Evolutionary conservation across 768 basidiomycete genomes (phyloP).

Genomic region (Russula lepida): DNA sequence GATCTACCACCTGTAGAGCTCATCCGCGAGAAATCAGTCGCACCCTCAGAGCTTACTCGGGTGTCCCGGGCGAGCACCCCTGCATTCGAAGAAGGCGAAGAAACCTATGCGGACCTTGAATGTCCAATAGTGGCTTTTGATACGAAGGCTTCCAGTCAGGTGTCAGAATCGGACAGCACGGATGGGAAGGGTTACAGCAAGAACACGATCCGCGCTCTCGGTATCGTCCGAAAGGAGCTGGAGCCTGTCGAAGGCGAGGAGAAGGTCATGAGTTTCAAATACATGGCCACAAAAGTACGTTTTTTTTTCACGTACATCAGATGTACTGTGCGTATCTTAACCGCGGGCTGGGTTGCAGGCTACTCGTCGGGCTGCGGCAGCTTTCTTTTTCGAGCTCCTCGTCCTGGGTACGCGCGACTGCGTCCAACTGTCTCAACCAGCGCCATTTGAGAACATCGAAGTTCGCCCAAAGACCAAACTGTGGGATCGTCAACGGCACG

Average conservation of each 20-base stretch:
- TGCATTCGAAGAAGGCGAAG: constrained; percentile 55
- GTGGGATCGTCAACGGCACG: constrained; percentile 62
- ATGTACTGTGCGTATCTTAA: neutral
- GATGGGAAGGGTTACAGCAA: constrained; percentile 76
- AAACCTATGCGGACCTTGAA: constrained; percentile 55
- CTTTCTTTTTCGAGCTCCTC: constrained; percentile 97
- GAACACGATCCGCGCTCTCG: constrained; percentile 81
- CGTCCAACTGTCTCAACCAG: constrained; percentile 65
- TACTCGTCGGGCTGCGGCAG: constrained; percentile 82
- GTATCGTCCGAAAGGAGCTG: constrained; percentile 65
- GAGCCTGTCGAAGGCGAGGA: constrained; percentile 40
- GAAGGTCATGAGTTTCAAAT: constrained; percentile 67
- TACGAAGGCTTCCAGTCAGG: constrained; percentile 43
- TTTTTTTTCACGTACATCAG: neutral
- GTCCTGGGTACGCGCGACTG: constrained; percentile 92
- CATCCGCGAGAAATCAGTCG: constrained; percentile 38
- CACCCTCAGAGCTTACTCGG: constrained; percentile 48
- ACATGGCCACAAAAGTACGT: constrained; percentile 67
- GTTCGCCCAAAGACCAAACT: constrained; percentile 74
- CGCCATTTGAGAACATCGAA: constrained; percentile 80
- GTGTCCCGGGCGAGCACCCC: constrained; percentile 62
- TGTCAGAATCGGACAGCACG: constrained; percentile 28
- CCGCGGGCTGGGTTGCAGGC: constrained; percentile 40
- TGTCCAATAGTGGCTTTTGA: constrained; percentile 84
- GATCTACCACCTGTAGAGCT: constrained; percentile 35